Base-by-base conservation (phyloP, 1,284 basidiomycete genomes). In the Rhodotorula sp. region DNA sequence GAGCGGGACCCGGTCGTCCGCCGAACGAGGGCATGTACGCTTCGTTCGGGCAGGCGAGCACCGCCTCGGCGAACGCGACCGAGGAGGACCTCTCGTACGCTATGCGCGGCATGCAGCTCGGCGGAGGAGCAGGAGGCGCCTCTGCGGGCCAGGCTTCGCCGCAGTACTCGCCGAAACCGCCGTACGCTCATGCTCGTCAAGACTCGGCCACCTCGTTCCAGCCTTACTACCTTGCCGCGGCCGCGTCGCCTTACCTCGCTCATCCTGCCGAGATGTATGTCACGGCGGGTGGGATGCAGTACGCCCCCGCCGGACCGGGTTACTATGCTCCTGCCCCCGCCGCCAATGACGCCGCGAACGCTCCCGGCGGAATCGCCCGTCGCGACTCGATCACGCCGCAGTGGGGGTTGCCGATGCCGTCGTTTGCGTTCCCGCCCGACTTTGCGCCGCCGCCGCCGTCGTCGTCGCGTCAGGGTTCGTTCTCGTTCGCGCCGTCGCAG, bases 381-480 rank as follows among this genome's bases (percentile, higher is more conserved):
- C 74, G 74, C 55, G 74, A 73, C 56, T 73, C 74, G n/a, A 59
- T 68, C 53, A 53, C 42, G 42, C 61, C 61, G 15, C 56, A 60
- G 24, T 73, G 68, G 68, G 66, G 62, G 3, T 55, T 68, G n/a
- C 24, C 65, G 60, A 74, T 74, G 72, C 67, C 72, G 22, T 67
- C 72, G 4, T 69, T 73, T 46, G 72, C 67, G 20, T 68, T 71
- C 55, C 55, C 62, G 42, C 54, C 68, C 55, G 68, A 68, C 26
- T 71, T 65, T 8, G 26, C 59, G n/a, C 68, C 54, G 58, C n/a
- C 68, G n/a, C 45, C 42, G 3, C 62, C 69, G 10, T 20, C 55
- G 30, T 46, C 54, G 10, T 74, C 73, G 26, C 73, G 73, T 20
- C 70, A 72, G 17, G 73, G 73, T 24, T 72, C 70, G 10, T 72